A percentile compares a stretch with the other conserved stretches of the same genome.
phyloP scores from a whole-genome alignment of 2,329 filamentous ascomycete species.

The Lasiodiplodia sp. region DNA sequence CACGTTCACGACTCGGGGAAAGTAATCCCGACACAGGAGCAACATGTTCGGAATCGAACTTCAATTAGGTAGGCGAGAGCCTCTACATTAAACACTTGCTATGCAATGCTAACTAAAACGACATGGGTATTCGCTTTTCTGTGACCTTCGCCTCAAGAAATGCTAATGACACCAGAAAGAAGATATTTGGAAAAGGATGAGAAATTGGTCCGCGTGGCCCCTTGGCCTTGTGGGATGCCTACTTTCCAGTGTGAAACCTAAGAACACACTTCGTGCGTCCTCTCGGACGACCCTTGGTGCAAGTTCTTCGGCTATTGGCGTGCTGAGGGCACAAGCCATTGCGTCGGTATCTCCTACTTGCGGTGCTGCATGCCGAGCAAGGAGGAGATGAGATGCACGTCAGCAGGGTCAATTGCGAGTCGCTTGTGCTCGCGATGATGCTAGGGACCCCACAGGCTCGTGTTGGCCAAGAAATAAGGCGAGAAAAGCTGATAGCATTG shows the following conservation, averaged over 20 bases:
- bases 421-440: constrained; percentile 20
- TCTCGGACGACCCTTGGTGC: too few species aligned
- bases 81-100: not conserved
- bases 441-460: constrained; percentile 35
- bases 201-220: not conserved
- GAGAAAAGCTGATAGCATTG: constrained; percentile 41
- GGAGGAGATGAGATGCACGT: too few species aligned
- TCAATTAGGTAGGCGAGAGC: not conserved
- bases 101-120: constrained; percentile 5
- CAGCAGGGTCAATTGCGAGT: too few species aligned
- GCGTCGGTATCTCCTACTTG: too few species aligned
- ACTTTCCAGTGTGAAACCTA: too few species aligned
- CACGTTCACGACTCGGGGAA: not conserved
- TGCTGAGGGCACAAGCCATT: too few species aligned
- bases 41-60: not conserved
- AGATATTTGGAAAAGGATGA: not conserved
- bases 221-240: too few species aligned
- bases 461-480: constrained; percentile 38
- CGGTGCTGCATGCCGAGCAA: too few species aligned
- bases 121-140: constrained; percentile 23
- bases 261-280: too few species aligned
- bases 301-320: too few species aligned
- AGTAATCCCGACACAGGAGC: not conserved
- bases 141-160: constrained; percentile 2
- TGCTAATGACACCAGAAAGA: not conserved